Evolutionary conservation across 805 yeast genomes (phyloP).

Genomic region (Saccharomycopsis synnaedendra): DNA sequence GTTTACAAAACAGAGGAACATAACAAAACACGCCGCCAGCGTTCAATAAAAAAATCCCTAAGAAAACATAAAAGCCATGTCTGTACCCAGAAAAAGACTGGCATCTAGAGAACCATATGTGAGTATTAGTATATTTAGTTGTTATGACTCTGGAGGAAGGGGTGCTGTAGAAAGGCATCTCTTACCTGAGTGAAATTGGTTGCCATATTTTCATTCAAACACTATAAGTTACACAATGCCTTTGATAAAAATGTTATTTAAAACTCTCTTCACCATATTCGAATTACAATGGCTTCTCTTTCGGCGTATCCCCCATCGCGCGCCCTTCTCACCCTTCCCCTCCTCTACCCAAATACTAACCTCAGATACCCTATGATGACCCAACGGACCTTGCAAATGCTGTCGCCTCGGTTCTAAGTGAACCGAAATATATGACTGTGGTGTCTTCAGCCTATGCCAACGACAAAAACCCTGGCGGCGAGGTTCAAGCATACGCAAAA

Average conservation of each 20-base stretch:
- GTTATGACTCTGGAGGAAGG: too few species aligned
- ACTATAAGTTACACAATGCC: background rate
- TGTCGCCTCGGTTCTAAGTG: slow-evolving; percentile 56
- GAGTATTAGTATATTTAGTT: too few species aligned
- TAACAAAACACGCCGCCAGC: too few species aligned
- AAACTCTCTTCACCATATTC: background rate
- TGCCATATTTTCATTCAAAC: background rate
- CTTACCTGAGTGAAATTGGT: background rate
- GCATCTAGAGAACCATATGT: too few species aligned
- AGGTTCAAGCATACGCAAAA: slow-evolving; percentile 97
- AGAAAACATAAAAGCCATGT: too few species aligned
- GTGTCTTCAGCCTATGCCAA: slow-evolving; percentile 69
- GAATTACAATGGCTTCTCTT: background rate
- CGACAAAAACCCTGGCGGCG: slow-evolving; percentile 48
- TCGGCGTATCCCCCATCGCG: background rate
- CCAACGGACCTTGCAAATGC: slow-evolving; percentile 59
- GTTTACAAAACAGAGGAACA: too few species aligned
- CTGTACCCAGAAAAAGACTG: too few species aligned
- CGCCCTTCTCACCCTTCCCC: background rate
- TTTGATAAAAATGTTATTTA: background rate
- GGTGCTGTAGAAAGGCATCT: too few species aligned
- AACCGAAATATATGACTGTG: slow-evolving; percentile 65
- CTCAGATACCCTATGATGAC: slow-evolving; percentile 31
- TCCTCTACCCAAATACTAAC: background rate
- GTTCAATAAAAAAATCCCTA: too few species aligned